These are phyloP conservation scores for Neofusicoccum kwambonambiense DNA, from an alignment of 2,329 filamentous ascomycete species.

Conservation along the genomic window DNA sequence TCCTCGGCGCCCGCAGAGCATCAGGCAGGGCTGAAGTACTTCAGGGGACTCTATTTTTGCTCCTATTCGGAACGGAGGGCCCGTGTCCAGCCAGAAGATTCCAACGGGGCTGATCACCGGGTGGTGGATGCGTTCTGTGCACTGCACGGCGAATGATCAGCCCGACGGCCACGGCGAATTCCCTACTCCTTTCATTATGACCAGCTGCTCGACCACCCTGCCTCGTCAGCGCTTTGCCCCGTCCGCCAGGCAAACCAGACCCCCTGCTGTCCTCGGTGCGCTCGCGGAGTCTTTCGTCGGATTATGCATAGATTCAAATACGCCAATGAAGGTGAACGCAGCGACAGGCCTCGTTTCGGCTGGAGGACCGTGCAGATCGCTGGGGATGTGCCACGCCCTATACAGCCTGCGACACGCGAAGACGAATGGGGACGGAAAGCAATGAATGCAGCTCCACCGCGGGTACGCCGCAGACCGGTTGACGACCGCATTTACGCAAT, in stretches of 20 bases:
- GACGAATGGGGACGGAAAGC: neutral
- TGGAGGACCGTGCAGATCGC: neutral
- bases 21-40: neutral
- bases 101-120: neutral
- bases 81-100: constrained; percentile 6
- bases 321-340: neutral
- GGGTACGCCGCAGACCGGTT: neutral
- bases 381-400: constrained; percentile 1
- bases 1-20: neutral
- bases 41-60: constrained; percentile 12
- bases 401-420: constrained; percentile 8
- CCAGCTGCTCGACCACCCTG: neutral
- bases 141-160: constrained; percentile 9
- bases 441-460: constrained; percentile 11
- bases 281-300: neutral
- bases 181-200: constrained; percentile 2
- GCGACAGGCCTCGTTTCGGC: neutral
- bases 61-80: neutral
- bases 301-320: neutral
- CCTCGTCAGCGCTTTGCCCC: neutral
- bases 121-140: constrained; percentile 7
- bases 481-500: constrained; percentile 13
- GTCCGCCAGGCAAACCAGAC: too few species aligned
- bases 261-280: neutral
- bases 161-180: neutral